These are phyloP conservation scores for Lyophyllum decastes DNA, from an alignment of 768 basidiomycete species.

Conservation along the genomic window DNA sequence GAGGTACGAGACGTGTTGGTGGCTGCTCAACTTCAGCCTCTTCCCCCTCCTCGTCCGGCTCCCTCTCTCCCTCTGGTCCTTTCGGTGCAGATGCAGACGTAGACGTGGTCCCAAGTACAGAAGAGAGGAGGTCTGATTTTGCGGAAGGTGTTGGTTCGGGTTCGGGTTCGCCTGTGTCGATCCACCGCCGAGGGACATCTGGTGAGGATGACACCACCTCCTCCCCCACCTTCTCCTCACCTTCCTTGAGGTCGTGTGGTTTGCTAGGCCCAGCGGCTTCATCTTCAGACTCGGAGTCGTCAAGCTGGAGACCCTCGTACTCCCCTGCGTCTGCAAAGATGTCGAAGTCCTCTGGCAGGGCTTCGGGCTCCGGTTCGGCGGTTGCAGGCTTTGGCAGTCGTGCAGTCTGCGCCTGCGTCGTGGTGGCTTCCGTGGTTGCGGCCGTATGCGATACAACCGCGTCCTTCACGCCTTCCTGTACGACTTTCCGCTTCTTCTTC, in stretches of 20 bases:
- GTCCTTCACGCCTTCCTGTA: constrained; percentile 29
- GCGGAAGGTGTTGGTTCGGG: constrained; percentile 23
- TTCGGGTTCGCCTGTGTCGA: constrained; percentile 37
- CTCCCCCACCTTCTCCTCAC: constrained; percentile 1
- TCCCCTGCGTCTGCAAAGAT: constrained; percentile 88
- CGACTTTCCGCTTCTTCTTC: constrained; percentile 59
- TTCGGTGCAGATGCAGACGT: constrained; percentile 15
- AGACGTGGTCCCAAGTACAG: constrained; percentile 9
- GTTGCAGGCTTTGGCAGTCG: constrained; percentile 8
- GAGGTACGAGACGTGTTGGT: constrained; percentile 64
- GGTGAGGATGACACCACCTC: neutral
- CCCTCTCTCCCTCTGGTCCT: constrained; percentile 10
- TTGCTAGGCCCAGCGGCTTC: constrained; percentile 19
- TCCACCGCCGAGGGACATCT: constrained; percentile 41
- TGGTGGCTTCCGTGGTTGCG: neutral
- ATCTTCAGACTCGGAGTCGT: constrained; percentile 55
- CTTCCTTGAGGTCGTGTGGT: neutral
- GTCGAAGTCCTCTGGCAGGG: constrained; percentile 66
- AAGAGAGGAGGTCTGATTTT: constrained; percentile 13
- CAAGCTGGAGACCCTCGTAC: constrained; percentile 69
- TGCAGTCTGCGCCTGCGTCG: neutral
- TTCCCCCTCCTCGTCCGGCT: constrained; percentile 29
- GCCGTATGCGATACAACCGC: constrained; percentile 12
- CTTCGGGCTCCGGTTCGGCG: constrained; percentile 34
- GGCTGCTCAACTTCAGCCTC: constrained; percentile 45